These are phyloP conservation scores for Coemansia sp. DNA, from an alignment of 192 early-diverging fungal genomes.

Conservation along the genomic window DNA sequence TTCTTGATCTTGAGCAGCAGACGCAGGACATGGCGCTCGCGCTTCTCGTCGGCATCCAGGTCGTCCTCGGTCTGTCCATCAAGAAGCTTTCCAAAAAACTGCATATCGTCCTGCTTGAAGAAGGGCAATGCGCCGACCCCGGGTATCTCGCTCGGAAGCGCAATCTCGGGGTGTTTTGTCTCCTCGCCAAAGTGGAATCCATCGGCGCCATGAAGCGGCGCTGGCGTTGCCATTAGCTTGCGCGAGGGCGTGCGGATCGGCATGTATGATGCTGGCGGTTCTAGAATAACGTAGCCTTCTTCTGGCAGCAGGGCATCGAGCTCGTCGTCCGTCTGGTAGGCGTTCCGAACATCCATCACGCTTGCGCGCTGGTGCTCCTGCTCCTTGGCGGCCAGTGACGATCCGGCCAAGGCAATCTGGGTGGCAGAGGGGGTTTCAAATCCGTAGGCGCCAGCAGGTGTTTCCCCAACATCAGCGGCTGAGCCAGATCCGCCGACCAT, in stretches of 20 bases:
- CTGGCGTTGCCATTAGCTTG: slow-evolving; percentile 93
- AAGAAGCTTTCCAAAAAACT: slow-evolving; percentile 92
- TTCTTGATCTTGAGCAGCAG: slow-evolving; percentile 98
- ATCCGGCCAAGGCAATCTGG: slow-evolving; percentile 46
- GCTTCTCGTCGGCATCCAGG: slow-evolving; percentile 82
- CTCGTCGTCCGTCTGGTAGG: slow-evolving; percentile 88
- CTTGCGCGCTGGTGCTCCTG: slow-evolving; percentile 56
- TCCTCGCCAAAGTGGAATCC: slow-evolving; percentile 89
- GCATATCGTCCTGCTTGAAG: slow-evolving; percentile 97
- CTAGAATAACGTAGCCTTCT: slow-evolving; percentile 89
- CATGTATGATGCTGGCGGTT: slow-evolving; percentile 82
- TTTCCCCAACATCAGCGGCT: slow-evolving; percentile 13
- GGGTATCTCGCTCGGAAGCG: slow-evolving; percentile 82
- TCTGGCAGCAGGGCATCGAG: slow-evolving; percentile 92
- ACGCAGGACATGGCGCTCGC: slow-evolving; percentile 96
- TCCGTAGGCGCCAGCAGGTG: slow-evolving; percentile 45
- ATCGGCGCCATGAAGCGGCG: slow-evolving; percentile 69
- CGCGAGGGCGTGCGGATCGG: slow-evolving; percentile 96
- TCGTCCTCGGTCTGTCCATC: slow-evolving; percentile 82
- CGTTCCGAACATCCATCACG: slow-evolving; percentile 86
- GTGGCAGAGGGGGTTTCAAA: slow-evolving; percentile 78
- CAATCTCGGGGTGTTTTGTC: slow-evolving; percentile 59
- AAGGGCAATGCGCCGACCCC: slow-evolving; percentile 86
- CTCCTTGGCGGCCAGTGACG: slow-evolving; percentile 85
- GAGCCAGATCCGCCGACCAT: slow-evolving; percentile 40